Base-by-base conservation (phyloP, 2,329 filamentous ascomycete genomes). In the Paecilomyces dactylethromorphus region DNA sequence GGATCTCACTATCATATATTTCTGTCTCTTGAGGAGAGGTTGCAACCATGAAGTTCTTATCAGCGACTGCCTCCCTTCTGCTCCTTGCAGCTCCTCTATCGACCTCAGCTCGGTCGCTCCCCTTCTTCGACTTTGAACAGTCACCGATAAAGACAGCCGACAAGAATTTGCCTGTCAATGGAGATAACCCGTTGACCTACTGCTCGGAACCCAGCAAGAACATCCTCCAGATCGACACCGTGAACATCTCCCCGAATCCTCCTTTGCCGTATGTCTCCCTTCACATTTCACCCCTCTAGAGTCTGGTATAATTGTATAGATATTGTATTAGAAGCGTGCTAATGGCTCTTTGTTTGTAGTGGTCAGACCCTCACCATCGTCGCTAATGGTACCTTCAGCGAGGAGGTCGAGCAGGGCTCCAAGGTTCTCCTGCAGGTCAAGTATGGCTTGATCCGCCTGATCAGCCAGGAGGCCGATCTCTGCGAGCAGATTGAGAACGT, bases 401-500 rank as follows among this genome's bases (percentile, higher is more conserved):
- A 95, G 69, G 77, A 82, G 56, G 86, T 99, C 64, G 83, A 86
- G 58, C 74, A 91, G 59, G 93, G 91, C 59, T 91, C 93, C 60
- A 91, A 90, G 68, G 88, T 97, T 62, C 81, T 88, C 54, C 75
- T 99, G 49, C 84, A 87, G 65, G 93, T 99, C 78, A 97, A 96
- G 79, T 97, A 96, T 75, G 93, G 93, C 61, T 82, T 96, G 65
- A 97, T 99, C 75, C 90, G 87, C 58, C 84, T 99, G 64, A 86
- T 99, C 75, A 90, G 84, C 74, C 89, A 89, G 64, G 84, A 82
- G 65, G 87, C 88, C 68, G 89, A 96, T 71, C 84, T 97, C 39
- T 99, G 94, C 80, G 90, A 97, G 61, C 88, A 96, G 74, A 85
- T 96, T 64, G 81, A 84, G 72, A 92, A 97, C 66, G 91, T 97